These are phyloP conservation scores for Phytophthora syringae DNA, from an alignment of 352 stramenopile genomes.

Conservation along the genomic window DNA sequence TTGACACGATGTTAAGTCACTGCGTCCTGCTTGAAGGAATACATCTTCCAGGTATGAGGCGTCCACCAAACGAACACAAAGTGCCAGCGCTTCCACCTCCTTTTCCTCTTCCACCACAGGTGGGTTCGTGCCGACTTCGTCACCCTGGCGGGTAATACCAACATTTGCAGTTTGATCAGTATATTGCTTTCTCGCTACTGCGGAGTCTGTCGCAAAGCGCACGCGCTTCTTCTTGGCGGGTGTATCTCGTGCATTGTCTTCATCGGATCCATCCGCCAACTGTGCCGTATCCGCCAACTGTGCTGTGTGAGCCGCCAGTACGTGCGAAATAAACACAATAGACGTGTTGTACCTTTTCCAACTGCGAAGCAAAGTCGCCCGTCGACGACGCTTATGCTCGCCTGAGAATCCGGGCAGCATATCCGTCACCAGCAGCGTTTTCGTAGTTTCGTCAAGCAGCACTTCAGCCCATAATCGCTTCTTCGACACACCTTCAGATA, in stretches of 20 bases:
- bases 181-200: slow-evolving; percentile 11
- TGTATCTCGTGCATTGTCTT: slow-evolving; percentile 21
- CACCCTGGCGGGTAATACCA: slow-evolving; percentile 1
- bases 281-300: slow-evolving; percentile 25
- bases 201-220: slow-evolving; percentile 54
- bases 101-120: slow-evolving; percentile 23
- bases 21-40: slow-evolving; percentile 52
- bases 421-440: slow-evolving; percentile 83
- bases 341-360: slow-evolving; percentile 84
- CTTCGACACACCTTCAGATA: slow-evolving; percentile 66
- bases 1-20: slow-evolving; percentile 51
- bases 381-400: slow-evolving; percentile 70
- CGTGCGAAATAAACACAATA: slow-evolving; percentile 69
- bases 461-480: slow-evolving; percentile 83
- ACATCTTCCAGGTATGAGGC: slow-evolving; percentile 58
- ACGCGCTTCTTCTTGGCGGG: slow-evolving; percentile 67
- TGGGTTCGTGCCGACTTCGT: background rate
- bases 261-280: slow-evolving; percentile 18
- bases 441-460: slow-evolving; percentile 77
- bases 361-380: slow-evolving; percentile 72
- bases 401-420: slow-evolving; percentile 76
- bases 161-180: background rate
- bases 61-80: slow-evolving; percentile 64
- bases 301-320: slow-evolving; percentile 39
- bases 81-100: slow-evolving; percentile 32